Evolutionary conservation across 768 basidiomycete species (phyloP).

Genomic region (Phaeotremella skinneri): DNA sequence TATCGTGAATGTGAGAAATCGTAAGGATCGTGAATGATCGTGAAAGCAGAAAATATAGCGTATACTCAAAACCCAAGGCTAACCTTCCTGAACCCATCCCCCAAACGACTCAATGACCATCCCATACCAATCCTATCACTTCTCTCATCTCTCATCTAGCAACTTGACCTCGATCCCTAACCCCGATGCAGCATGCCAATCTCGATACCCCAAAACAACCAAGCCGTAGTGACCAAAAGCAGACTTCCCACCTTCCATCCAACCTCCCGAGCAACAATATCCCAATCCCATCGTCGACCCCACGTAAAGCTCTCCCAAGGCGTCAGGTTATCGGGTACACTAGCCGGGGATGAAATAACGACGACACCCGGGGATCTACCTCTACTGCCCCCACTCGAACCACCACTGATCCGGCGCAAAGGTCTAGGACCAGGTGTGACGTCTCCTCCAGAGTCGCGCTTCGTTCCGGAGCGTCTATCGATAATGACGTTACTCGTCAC

Average conservation of each 20-base stretch:
- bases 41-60: not conserved
- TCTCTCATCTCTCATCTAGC: not conserved
- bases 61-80: constrained; percentile 1
- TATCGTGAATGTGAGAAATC: not conserved
- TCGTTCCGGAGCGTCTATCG: constrained; percentile 2
- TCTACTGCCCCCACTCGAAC: constrained; percentile 4
- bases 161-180: not conserved
- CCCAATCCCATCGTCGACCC: constrained; percentile 46
- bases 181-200: constrained; percentile 19
- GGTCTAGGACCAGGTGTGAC: constrained; percentile 17
- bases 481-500: constrained; percentile 78
- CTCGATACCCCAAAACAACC: constrained; percentile 44
- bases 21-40: not conserved
- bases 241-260: constrained; percentile 42
- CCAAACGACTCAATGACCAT: no score
- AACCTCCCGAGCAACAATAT: constrained; percentile 36
- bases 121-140: not conserved
- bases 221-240: constrained; percentile 39
- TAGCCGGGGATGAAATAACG: not conserved
- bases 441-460: constrained; percentile 8
- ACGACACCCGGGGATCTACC: not conserved
- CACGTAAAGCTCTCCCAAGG: constrained; percentile 34
- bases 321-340: constrained; percentile 15
- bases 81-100: not conserved
- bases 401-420: no score